These are phyloP conservation scores for Fusarium sp. DNA, from an alignment of 2,329 filamentous ascomycete genomes.

Conservation along the genomic window DNA sequence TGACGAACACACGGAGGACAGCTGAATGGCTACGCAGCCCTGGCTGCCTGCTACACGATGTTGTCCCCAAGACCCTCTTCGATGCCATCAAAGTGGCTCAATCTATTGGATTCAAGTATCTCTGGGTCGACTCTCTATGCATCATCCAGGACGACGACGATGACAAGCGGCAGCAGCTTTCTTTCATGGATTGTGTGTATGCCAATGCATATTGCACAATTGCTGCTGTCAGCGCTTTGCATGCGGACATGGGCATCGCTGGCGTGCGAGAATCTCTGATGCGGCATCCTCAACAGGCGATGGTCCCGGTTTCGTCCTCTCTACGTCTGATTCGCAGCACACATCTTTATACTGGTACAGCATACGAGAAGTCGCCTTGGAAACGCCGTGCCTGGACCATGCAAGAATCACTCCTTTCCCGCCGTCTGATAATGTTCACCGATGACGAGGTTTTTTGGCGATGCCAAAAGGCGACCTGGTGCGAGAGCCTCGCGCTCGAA, in stretches of 20 bases:
- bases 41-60: neutral
- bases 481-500: neutral
- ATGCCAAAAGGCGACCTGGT: neutral
- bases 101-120: neutral
- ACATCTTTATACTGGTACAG: neutral
- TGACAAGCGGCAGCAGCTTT: neutral
- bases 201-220: neutral
- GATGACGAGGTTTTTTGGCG: neutral
- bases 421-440: neutral
- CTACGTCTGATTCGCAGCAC: neutral
- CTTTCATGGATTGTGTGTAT: neutral
- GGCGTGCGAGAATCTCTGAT: neutral
- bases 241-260: neutral
- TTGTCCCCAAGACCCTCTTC: neutral
- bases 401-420: neutral
- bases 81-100: neutral
- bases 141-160: neutral
- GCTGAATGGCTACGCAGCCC: neutral
- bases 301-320: neutral
- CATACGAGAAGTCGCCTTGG: neutral
- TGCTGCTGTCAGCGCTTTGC: neutral
- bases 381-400: neutral
- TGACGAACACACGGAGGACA: neutral
- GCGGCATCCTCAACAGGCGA: neutral
- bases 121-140: too few species aligned